Conservation (phyloP, 2,329 filamentous ascomycete species). For the Colletotrichum tanaceti region DNA sequence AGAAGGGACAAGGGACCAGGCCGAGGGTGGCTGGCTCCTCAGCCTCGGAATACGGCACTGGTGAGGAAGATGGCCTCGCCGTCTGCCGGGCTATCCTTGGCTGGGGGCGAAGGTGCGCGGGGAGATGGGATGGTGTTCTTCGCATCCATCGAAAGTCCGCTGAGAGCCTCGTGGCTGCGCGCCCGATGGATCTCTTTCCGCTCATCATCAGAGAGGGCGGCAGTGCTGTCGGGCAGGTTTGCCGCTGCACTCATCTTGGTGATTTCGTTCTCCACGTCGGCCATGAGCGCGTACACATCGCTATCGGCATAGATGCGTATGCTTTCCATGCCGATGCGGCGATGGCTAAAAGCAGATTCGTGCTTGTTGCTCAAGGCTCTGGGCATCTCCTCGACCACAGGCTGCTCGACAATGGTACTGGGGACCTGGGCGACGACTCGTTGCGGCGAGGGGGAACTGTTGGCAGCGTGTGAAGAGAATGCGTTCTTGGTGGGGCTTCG, state of each 20-base stretch:
- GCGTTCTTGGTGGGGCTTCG: slow-evolving; percentile 65
- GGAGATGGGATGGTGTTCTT: slow-evolving; percentile 48
- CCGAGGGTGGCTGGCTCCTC: slow-evolving; percentile 13
- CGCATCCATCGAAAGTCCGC: slow-evolving; percentile 47
- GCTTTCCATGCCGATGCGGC: slow-evolving; percentile 66
- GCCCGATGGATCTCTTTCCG: slow-evolving; percentile 59
- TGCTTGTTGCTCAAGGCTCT: slow-evolving; percentile 43
- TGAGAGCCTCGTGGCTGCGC: slow-evolving; percentile 64
- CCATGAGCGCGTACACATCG: slow-evolving; percentile 74
- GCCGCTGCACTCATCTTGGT: slow-evolving; percentile 53
- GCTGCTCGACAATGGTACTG: slow-evolving; percentile 66
- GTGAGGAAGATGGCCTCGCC: slow-evolving; percentile 41
- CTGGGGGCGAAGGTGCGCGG: slow-evolving; percentile 43
- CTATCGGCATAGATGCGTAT: slow-evolving; percentile 76
- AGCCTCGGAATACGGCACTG: slow-evolving; percentile 42
- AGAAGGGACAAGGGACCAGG: slow-evolving; percentile 7
- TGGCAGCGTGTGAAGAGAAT: slow-evolving; percentile 50
- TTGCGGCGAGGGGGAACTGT: slow-evolving; percentile 61
- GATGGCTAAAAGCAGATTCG: slow-evolving; percentile 45
- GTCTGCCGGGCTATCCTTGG: slow-evolving; percentile 34
- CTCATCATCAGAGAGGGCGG: slow-evolving; percentile 50
- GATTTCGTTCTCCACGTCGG: slow-evolving; percentile 74
- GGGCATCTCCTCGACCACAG: slow-evolving; percentile 58
- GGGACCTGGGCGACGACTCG: slow-evolving; percentile 65
- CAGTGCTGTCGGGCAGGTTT: slow-evolving; percentile 51